Evolutionary conservation across 352 stramenopile genomes (phyloP).

Genomic region (Phytophthora sp.): DNA sequence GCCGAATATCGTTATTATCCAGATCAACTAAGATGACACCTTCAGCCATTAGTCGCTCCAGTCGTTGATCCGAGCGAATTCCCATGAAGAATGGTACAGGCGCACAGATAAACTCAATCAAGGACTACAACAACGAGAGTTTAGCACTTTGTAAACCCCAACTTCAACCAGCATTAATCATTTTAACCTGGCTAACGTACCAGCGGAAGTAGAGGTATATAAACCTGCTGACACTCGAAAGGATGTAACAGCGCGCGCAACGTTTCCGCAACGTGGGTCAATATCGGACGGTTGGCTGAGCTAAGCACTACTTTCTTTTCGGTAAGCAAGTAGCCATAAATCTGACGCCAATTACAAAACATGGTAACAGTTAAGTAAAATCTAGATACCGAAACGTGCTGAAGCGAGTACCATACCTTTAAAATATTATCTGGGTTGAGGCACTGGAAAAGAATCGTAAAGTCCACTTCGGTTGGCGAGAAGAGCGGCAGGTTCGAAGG

Average conservation of each 20-base stretch:
- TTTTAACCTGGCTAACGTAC: no score
- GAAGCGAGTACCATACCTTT: conserved; percentile 38
- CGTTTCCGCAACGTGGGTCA: conserved; percentile 71
- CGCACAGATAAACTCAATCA: conserved; percentile 75
- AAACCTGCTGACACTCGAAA: conserved; percentile 78
- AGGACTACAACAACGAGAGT: conserved; percentile 34
- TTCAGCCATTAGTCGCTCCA: conserved; percentile 50
- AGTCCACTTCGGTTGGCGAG: conserved; percentile 66
- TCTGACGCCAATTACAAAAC: conserved; percentile 33
- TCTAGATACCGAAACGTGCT: no score
- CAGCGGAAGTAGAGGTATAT: conserved; percentile 73
- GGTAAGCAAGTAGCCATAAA: conserved; percentile 63
- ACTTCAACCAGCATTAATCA: no score
- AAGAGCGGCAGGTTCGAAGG: conserved; percentile 33
- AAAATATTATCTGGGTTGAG: conserved; percentile 71
- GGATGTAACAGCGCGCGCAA: conserved; percentile 64
- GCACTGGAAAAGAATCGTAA: conserved; percentile 73
- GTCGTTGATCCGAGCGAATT: conserved; percentile 46
- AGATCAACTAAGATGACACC: conserved; percentile 76
- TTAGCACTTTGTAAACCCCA: neutral
- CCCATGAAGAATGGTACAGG: conserved; percentile 86
- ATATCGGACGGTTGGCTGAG: conserved; percentile 56
- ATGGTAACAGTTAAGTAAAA: neutral
- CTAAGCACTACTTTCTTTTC: conserved; percentile 78
- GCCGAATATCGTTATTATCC: conserved; percentile 62